Base-by-base conservation (phyloP, 495 filamentous ascomycete species). In the Talaromyces thailandensis region DNA sequence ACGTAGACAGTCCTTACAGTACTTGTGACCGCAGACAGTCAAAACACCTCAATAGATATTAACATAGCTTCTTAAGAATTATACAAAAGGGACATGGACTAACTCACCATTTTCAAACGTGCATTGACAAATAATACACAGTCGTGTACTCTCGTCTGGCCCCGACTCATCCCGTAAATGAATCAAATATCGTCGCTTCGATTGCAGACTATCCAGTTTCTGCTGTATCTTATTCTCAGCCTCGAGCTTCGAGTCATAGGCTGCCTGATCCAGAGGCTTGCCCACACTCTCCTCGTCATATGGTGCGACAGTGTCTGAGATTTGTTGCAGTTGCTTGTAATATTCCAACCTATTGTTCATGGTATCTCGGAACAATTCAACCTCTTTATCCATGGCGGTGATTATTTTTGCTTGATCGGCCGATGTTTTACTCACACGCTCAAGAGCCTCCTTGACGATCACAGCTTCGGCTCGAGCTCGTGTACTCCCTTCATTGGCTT, bases 21-120 rank as follows among this genome's bases (percentile, higher is more conserved):
- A 97, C 62, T 88, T 84, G 67, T 98, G 93, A 0, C 93, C 93
- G 72, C 93, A 98, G 2, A 88, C 81, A 2, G 93, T 97, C 67
- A 98, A 77, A 29, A 93, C 72, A n/a, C 77, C 77, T 79, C n/a
- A n/a, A 45, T 16, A 56, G 23, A 35, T 16, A 63, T 73, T 55
- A 68, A 66, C 11, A n/a, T 43, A 12, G 29, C 21, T 16, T 21
- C 29, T 37, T 37, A 18, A 14, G 35, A 37, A 40, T 14, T 40
- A 4, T 40, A 9, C 35, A 16, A n/a, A n/a, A n/a, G n/a, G n/a
- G n/a, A n/a, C 16, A 40, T 16, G 35, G 16, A 40, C 5, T 40
- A 8, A 67, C 87, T 50, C 51, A 80, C 93, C 94, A 50, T 82
- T 73, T 66, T 88, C 87, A 69, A 96, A 92, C 5, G 74, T 64